Evolutionary conservation across 2,329 filamentous ascomycete species (phyloP), one percentile per base, ranked within the genome.

Genomic region (Thermomyces lanuginosus): DNA sequence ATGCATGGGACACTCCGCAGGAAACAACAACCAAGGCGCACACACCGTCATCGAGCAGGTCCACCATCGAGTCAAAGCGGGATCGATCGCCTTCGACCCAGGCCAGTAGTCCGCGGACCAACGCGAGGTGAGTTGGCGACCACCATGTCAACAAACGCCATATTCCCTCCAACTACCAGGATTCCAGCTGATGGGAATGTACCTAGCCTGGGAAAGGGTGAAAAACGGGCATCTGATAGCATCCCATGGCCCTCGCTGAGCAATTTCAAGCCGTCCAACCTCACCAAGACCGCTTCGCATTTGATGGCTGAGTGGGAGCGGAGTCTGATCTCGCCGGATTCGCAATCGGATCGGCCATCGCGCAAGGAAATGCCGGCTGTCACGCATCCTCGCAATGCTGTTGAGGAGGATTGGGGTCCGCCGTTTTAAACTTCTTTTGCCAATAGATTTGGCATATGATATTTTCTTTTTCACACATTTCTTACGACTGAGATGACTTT

Each of bases 221-320:
- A 38, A 41, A 9, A 31, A 25, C 24, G 30, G 40, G 15, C 43
- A 8, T 45, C 49, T 19, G 55, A 58, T 26, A 47, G 50, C 27
- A 59, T 63, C 8, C 60, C 77, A 15, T 81, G 80, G 56, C 73
- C 74, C 25, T 67, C 76, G 24, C 64, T 91, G 30, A 74, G 73
- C 45, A 72, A 75, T 36, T 56, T 83, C 21, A 68, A 71, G 6
- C 78, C 83, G 0, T 73, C 72, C 39, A 83, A 81, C 41, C 58
- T 93, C 39, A 80, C 82, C 47, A 69, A 72, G 19, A 86, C 80
- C 1, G 80, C 84, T n/a, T 78, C 74, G 18, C 78, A 76, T 35
- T 63, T 92, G 31, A 82, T 93, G 71, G 77, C 74, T 37, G 83
- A 92, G 46, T 92, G 82, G 80, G 86, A 95, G 57, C 80, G 72